Conservation (phyloP, 164 flowering plant species). For the Santalum album region DNA sequence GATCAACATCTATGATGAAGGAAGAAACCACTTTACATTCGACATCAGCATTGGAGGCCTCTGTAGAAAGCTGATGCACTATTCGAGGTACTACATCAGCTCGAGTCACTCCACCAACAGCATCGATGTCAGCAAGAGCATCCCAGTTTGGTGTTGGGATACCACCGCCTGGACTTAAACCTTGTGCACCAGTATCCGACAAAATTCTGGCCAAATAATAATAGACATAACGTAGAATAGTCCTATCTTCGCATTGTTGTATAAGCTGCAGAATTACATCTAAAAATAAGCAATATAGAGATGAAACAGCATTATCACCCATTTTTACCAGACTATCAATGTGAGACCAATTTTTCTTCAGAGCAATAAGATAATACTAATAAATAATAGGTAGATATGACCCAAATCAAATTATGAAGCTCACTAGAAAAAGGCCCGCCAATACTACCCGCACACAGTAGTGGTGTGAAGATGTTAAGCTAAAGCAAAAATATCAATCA, state of each 20-base stretch:
- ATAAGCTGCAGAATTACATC: conserved; percentile 47
- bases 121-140: conserved; percentile 96
- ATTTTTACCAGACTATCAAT: not conserved
- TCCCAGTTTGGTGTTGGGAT: conserved; percentile 99
- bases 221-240: conserved; percentile 81
- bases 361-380: too few species aligned
- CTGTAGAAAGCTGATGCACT: conserved; percentile 64
- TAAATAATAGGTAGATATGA: too few species aligned
- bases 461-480: too few species aligned
- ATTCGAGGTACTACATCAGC: conserved; percentile 99
- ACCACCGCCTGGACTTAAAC: conserved; percentile 85
- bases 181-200: conserved; percentile 83
- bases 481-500: too few species aligned
- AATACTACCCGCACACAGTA: too few species aligned
- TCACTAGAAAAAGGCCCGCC: too few species aligned
- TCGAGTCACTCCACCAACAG: conserved; percentile 95
- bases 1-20: not conserved
- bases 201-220: conserved; percentile 92
- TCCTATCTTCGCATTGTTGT: conserved; percentile 95
- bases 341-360: not conserved
- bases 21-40: conserved; percentile 48
- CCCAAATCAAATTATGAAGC: too few species aligned
- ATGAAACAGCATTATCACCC: not conserved
- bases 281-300: not conserved
- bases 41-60: conserved; percentile 61